Percentiles rank a stretch among this genome's conserved stretches.
Conservation (phyloP, 192 early-diverging fungal species). For the Gigaspora rosea region DNA sequence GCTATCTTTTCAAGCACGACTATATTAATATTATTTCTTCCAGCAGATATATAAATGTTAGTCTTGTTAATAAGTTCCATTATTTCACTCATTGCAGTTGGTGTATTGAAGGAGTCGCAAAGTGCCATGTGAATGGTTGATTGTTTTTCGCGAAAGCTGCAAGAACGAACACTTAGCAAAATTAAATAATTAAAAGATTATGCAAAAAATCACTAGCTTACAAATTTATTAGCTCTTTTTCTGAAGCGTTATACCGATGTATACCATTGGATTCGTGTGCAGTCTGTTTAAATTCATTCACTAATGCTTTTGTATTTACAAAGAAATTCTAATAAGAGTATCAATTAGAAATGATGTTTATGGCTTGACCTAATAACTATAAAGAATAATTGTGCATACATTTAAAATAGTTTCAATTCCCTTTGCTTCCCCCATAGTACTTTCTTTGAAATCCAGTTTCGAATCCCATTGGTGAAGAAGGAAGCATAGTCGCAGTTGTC, state of each 20-base stretch:
- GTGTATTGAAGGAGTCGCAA: conserved; percentile 92
- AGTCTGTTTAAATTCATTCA: conserved; percentile 62
- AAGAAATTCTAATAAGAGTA: conserved; percentile 77
- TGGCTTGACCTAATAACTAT: too few relatives aligned
- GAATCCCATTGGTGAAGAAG: conserved; percentile 85
- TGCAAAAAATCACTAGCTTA: conserved; percentile 33
- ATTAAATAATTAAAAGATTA: not conserved
- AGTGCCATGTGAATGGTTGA: conserved; percentile 78
- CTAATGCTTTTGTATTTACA: conserved; percentile 73
- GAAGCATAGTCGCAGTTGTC: conserved; percentile 90
- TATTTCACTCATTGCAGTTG: conserved; percentile 76
- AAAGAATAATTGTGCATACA: conserved; percentile 42
- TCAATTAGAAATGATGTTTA: too few relatives aligned
- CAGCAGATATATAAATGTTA: conserved; percentile 78
- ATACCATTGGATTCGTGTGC: conserved; percentile 61
- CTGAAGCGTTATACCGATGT: conserved; percentile 72
- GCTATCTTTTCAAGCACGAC: conserved; percentile 78
- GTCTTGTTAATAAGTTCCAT: conserved; percentile 74
- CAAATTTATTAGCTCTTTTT: conserved; percentile 69
- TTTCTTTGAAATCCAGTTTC: conserved; percentile 81
- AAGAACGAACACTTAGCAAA: not conserved
- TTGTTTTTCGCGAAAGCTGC: conserved; percentile 65
- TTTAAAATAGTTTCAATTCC: conserved; percentile 75
- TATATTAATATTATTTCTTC: conserved; percentile 60
- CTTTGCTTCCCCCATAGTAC: conserved; percentile 76